phyloP scores from a whole-genome alignment of 331 rosid genomes.

The Malus hybrid region DNA sequence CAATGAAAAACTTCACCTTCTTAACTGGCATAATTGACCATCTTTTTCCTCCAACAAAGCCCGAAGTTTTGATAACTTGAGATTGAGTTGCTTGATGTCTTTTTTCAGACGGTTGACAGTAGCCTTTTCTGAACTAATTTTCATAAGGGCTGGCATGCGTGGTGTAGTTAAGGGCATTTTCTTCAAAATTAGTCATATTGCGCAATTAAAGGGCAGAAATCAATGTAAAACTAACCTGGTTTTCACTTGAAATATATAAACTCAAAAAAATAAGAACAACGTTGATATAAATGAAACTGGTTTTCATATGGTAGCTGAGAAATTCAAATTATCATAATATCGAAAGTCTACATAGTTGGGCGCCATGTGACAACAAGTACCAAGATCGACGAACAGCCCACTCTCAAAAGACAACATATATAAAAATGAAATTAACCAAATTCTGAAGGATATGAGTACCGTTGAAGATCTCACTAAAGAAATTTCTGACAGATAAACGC shows the following conservation, averaged over 20 bases:
- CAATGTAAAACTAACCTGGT: not conserved
- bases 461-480: constrained; percentile 79
- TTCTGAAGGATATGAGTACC: constrained; percentile 85
- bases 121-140: constrained; percentile 73
- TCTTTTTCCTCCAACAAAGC: constrained; percentile 77
- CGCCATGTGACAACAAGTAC: not conserved
- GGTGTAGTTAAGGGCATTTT: constrained; percentile 49
- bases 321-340: not conserved
- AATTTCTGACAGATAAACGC: constrained; percentile 82
- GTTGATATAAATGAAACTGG: not conserved
- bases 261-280: not conserved
- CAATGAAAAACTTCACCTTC: constrained; percentile 39
- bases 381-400: not conserved
- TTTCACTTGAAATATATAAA: not conserved
- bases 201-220: not conserved
- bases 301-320: not conserved
- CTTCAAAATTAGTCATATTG: not conserved
- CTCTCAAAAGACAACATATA: not conserved
- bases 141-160: constrained; percentile 79
- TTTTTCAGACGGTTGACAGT: constrained; percentile 57
- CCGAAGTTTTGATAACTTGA: constrained; percentile 74
- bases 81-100: constrained; percentile 65
- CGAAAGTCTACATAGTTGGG: not conserved
- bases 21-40: constrained; percentile 49
- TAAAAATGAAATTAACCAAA: not conserved